Evolutionary conservation across 176 grass and related monocot species (phyloP).

Genomic region (Phragmites australis): DNA sequence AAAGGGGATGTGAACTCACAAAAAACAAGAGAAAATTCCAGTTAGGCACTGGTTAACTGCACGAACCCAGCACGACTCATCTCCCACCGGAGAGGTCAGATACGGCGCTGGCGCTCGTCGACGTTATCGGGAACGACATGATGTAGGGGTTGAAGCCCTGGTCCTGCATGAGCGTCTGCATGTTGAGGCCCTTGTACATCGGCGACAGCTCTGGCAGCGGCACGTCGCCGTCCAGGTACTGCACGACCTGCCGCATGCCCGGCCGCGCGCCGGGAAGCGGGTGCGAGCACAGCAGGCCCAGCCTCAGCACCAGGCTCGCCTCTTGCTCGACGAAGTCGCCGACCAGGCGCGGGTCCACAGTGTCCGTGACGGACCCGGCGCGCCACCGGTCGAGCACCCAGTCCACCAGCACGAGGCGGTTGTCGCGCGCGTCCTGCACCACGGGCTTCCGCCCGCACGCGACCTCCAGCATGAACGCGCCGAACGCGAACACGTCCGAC

Average conservation of each 20-base stretch:
- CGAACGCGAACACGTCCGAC: slow-evolving; percentile 60
- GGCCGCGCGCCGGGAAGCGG: slow-evolving; percentile 40
- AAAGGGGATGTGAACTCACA: not conserved
- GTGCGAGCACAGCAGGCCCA: slow-evolving; percentile 59
- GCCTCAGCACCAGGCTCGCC: slow-evolving; percentile 48
- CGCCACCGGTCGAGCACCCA: slow-evolving; percentile 57
- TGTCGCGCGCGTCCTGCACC: slow-evolving; percentile 39
- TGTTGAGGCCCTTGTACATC: slow-evolving; percentile 53
- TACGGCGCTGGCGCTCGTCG: slow-evolving; percentile 28
- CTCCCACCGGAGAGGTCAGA: slow-evolving; percentile 59
- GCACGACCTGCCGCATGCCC: slow-evolving; percentile 44
- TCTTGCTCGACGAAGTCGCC: slow-evolving; percentile 43
- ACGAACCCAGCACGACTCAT: not conserved
- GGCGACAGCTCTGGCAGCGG: slow-evolving; percentile 55
- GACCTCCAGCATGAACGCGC: slow-evolving; percentile 61
- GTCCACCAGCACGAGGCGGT: slow-evolving; percentile 53
- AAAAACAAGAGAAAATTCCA: not conserved
- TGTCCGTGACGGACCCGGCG: slow-evolving; percentile 26
- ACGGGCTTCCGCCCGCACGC: slow-evolving; percentile 62
- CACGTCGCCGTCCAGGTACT: slow-evolving; percentile 53
- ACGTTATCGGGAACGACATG: slow-evolving; percentile 49
- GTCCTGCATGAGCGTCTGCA: slow-evolving; percentile 54
- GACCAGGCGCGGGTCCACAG: slow-evolving; percentile 34
- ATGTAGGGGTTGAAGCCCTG: slow-evolving; percentile 55
- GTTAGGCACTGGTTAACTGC: not conserved